Evolutionary conservation across 225 moss, liverwort and hornwort genomes (phyloP).

Genomic region (Thuidium tamariscinum): DNA sequence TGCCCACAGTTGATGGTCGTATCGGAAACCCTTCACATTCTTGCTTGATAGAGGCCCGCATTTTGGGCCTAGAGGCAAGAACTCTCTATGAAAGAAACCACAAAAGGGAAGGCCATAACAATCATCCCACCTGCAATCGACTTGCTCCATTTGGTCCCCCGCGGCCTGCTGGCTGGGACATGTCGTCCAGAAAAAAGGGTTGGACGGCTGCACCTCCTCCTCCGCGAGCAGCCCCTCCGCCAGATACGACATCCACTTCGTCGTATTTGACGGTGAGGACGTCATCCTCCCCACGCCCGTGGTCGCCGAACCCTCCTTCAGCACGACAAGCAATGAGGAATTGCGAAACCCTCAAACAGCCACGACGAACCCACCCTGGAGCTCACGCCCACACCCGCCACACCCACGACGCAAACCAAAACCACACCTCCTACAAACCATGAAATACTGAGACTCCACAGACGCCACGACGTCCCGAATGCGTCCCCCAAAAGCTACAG

Average conservation of each 20-base stretch:
- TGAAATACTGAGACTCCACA: background rate
- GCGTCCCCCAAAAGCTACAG: background rate
- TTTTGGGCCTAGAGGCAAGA: background rate
- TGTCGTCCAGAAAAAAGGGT: slow-evolving; percentile 52
- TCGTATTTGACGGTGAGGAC: slow-evolving; percentile 85
- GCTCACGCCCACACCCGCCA: background rate
- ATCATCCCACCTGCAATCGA: slow-evolving; percentile 37
- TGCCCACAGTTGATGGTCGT: background rate
- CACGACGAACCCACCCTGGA: background rate
- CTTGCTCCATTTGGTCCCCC: slow-evolving; percentile 35
- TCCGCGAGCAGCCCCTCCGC: slow-evolving; percentile 65
- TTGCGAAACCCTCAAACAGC: background rate
- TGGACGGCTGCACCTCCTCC: slow-evolving; percentile 71
- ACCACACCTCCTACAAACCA: background rate
- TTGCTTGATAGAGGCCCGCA: background rate
- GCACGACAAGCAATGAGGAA: background rate
- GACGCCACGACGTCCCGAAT: background rate
- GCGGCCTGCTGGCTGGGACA: slow-evolving; percentile 11
- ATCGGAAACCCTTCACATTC: background rate
- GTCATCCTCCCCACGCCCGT: slow-evolving; percentile 23
- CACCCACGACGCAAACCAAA: background rate
- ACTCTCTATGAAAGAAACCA: background rate
- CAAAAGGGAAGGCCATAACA: background rate
- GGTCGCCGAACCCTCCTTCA: slow-evolving; percentile 4
- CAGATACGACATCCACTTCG: slow-evolving; percentile 90